Conservation (phyloP, 2,329 filamentous ascomycete species). For the Neofusicoccum sp. region DNA sequence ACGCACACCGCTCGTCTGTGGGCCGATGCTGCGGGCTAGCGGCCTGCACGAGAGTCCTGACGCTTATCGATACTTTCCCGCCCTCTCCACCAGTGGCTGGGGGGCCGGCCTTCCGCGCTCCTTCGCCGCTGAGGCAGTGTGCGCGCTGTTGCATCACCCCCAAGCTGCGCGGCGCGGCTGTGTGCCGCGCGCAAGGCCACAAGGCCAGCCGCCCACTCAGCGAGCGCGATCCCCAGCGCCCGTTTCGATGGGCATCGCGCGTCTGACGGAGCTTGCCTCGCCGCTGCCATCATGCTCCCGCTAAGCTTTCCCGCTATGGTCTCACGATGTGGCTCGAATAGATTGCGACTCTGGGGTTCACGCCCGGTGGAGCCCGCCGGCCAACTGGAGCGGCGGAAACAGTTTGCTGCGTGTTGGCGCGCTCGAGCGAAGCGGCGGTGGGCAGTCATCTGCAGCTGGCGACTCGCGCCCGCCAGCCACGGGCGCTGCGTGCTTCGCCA, state of each 20-base stretch:
- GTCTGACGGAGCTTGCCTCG: neutral
- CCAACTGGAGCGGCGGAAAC: neutral
- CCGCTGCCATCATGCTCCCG: neutral
- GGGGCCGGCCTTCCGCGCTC: neutral
- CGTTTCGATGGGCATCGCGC: constrained; percentile 1
- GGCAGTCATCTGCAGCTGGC: neutral
- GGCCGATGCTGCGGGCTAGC: neutral
- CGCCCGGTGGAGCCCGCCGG: neutral
- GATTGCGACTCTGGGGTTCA: constrained; percentile 11
- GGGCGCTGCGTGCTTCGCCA: neutral
- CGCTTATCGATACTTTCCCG: constrained; percentile 7
- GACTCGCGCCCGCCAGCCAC: neutral
- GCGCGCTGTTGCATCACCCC: constrained; percentile 2
- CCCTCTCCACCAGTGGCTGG: neutral
- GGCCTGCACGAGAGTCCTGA: neutral
- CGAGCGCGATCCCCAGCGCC: neutral
- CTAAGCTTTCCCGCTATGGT: constrained; percentile 9
- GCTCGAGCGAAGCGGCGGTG: neutral
- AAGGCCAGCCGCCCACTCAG: neutral
- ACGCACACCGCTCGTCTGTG: constrained; percentile 18
- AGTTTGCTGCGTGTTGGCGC: neutral
- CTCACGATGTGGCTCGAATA: constrained; percentile 13
- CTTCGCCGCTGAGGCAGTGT: neutral
- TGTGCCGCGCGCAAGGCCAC: constrained; percentile 8
- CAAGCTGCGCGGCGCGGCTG: neutral